A percentile compares a stretch with the other conserved stretches of the same genome.
These are phyloP conservation scores for Chrysanthemum lavandulifolium DNA, from an alignment of 129 eudicot species.

Conservation along the genomic window DNA sequence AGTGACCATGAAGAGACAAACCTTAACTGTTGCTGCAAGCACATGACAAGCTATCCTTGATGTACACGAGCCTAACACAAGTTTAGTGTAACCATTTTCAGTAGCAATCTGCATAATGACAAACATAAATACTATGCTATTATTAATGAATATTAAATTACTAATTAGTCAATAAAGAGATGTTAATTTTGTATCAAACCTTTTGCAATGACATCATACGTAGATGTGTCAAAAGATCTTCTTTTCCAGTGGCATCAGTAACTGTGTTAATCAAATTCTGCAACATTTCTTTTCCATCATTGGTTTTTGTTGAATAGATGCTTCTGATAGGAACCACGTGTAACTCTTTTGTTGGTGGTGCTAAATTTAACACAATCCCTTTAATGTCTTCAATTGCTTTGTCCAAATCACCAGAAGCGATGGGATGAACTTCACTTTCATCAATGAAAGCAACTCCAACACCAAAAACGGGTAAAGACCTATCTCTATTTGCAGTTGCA, in stretches of 20 bases:
- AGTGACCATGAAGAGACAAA: slow-evolving; percentile 20
- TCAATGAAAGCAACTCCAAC: slow-evolving; percentile 93
- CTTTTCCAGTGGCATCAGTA: slow-evolving; percentile 82
- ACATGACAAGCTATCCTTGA: slow-evolving; percentile 91
- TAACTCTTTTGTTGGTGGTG: slow-evolving; percentile 66
- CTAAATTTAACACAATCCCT: slow-evolving; percentile 46
- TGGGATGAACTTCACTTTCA: slow-evolving; percentile 51
- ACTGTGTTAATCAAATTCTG: slow-evolving; percentile 45
- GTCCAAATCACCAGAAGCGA: slow-evolving; percentile 38
- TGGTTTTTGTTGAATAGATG: slow-evolving; percentile 45
- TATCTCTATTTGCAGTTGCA: slow-evolving; percentile 94
- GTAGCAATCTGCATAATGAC: slow-evolving; percentile 63
- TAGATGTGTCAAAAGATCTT: slow-evolving; percentile 71
- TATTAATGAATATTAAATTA: not conserved
- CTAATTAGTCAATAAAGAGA: not conserved
- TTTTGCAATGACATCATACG: slow-evolving; percentile 86
- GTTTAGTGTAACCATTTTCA: slow-evolving; percentile 81
- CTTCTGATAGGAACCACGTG: slow-evolving; percentile 58
- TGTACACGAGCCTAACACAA: slow-evolving; percentile 90
- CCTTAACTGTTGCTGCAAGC: slow-evolving; percentile 93
- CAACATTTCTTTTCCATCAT: slow-evolving; percentile 51
- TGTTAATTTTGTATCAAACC: slow-evolving; percentile 35
- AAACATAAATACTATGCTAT: not conserved
- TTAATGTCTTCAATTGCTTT: slow-evolving; percentile 56
- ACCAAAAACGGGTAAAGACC: slow-evolving; percentile 84